Evolutionary conservation across 1,139 yeast genomes (phyloP).

Genomic region (Debaryomycetaceae sp.): DNA sequence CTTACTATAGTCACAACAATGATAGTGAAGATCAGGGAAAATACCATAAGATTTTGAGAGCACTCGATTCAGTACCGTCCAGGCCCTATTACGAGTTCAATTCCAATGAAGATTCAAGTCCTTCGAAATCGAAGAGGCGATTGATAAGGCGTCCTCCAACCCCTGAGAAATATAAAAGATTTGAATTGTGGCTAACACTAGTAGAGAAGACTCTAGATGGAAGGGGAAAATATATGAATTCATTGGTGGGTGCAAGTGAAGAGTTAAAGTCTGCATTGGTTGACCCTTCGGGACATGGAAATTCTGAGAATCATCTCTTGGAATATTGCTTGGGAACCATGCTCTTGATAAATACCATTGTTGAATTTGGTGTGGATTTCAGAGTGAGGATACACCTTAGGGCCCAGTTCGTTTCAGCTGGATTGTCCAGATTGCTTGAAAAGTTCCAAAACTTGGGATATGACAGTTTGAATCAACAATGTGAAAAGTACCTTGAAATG

Average conservation of each 20-base stretch:
- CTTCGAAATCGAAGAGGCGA: slow-evolving; percentile 14
- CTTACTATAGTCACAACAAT: slow-evolving; percentile 32
- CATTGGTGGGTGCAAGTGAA: slow-evolving; percentile 91
- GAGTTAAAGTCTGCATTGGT: slow-evolving; percentile 60
- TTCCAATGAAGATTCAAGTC: slow-evolving; percentile 7
- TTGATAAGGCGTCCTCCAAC: slow-evolving; percentile 40
- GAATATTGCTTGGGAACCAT: slow-evolving; percentile 82
- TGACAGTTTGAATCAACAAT: slow-evolving; percentile 63
- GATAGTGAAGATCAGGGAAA: slow-evolving; percentile 39
- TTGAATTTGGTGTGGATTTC: slow-evolving; percentile 62
- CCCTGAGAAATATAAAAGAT: slow-evolving; percentile 49
- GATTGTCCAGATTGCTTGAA: slow-evolving; percentile 60
- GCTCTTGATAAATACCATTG: slow-evolving; percentile 70
- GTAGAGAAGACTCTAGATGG: slow-evolving; percentile 79
- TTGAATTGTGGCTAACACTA: slow-evolving; percentile 81
- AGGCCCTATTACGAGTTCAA: slow-evolving; percentile 57
- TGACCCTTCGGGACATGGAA: slow-evolving; percentile 35
- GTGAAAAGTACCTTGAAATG: slow-evolving; percentile 58
- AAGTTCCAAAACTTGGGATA: slow-evolving; percentile 61
- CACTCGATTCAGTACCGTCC: slow-evolving; percentile 60
- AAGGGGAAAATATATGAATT: slow-evolving; percentile 78
- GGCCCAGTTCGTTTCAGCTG: slow-evolving; percentile 73
- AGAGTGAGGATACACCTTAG: slow-evolving; percentile 72
- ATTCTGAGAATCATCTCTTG: slow-evolving; percentile 60
- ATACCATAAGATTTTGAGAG: slow-evolving; percentile 58